Base-by-base conservation (phyloP, 2,329 filamentous ascomycete genomes). In the Penicillium paneum region DNA sequence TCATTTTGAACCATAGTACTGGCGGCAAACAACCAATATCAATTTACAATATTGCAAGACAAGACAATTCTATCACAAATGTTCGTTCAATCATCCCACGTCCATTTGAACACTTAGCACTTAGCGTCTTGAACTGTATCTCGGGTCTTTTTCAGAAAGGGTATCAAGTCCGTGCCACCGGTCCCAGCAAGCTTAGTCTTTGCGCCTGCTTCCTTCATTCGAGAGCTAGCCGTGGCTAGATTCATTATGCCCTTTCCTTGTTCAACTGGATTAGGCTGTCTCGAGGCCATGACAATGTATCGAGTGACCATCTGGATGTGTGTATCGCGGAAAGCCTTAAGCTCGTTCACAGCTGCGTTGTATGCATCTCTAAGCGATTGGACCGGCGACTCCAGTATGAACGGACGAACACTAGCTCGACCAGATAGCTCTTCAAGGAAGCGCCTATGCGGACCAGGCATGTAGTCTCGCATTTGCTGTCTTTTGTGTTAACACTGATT, bases 251-350 rank as follows among this genome's bases (percentile, higher is more conserved):
- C 64, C 5, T 35, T 42, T 1, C 34, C 52, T 12, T 52, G 53
- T 19, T 56, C 56, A 13, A 28, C 35, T 5, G 62, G 63, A 10
- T 21, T 39, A 55, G 52, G 19, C 57, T 56, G 7, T 47, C 56
- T 52, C 64, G 66, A 68, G 0, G 78, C 77, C 41, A 78, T 73
- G 46, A 82, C 75, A 52, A 83, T 81, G 57, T 81, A 83, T 38
- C 79, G 68, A 1, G 79, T 77, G 1, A 82, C 80, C 24, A 83
- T 74, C 54, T 77, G 74, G 41, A 83, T 79, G 55, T 83, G 80
- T 45, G 74, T 76, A 55, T 81, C 77, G 0, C 80, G 76, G 58
- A 83, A 80, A 0, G 64, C 60, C 5, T 74, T 74, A 12, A 83
- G 66, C 10, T 75, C 71, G 44, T 74, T 64, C 0, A 81, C 72